Base-by-base conservation (phyloP, 2,329 filamentous ascomycete species). In the Neospermospora avenae region DNA sequence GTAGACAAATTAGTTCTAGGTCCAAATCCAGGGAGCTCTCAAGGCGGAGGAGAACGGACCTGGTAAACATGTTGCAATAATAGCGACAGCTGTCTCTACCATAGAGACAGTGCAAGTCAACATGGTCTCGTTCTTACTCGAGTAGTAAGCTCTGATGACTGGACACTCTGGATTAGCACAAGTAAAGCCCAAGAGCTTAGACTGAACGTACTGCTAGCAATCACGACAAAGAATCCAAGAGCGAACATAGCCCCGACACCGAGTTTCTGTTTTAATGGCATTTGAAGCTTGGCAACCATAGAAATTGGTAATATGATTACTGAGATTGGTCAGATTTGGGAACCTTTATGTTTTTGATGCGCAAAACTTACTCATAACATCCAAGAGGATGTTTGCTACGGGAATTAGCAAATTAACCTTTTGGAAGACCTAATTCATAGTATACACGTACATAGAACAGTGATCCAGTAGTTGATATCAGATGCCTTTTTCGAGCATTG, bases 71-170 rank as follows among this genome's bases (percentile, higher is more conserved):
- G 61, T 58, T 1, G 74, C 74, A 10, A 77, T 76, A 35, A 77
- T 76, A 1, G 76, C 74, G 7, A 77, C 72, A 3, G 74, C 66
- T 0, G 72, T 73, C 55, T 75, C 73, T n/a, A 74, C 66, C 72
- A 75, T 75, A 3, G 72, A 74, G 18, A 75, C 72, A 0, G 73
- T 75, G 60, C 73, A 75, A 2, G 73, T 74, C 37, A 75, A 53
- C 73, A 75, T 75, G 0, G 72, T 74, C 57, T 74, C 70, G 55
- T 72, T 71, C 3, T 64, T 65, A 55, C 71, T 70, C 0, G 72
- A 74, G 28, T 70, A 75, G 24, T 73, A 72, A 3, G 73, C 73
- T 60, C 73, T 72, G 22, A 75, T 69, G 1, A 74, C 70, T 72
- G 18, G 13, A 11, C 16, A 35, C 18, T 31, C 18, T 18, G 7